Conservation (phyloP, 768 basidiomycete genomes). For the Artomyces pyxidatus region DNA sequence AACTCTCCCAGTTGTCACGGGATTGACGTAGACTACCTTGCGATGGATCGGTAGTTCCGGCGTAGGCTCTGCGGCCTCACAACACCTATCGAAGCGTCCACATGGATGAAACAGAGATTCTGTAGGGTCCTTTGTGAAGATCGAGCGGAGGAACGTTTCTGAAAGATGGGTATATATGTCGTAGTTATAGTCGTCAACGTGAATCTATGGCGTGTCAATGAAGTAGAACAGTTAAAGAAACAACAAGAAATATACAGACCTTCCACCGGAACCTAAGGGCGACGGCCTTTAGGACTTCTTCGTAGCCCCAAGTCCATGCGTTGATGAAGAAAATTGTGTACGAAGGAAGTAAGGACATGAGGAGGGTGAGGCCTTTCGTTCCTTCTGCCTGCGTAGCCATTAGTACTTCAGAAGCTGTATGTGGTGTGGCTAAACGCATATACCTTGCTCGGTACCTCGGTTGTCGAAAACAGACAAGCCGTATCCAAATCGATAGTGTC, state of each 20-base stretch:
- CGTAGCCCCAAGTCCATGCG: slow-evolving; percentile 95
- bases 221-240: no score
- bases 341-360: slow-evolving; percentile 61
- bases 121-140: slow-evolving; percentile 52
- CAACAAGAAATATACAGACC: slow-evolving; percentile 32
- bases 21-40: slow-evolving; percentile 78
- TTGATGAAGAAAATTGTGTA: slow-evolving; percentile 82
- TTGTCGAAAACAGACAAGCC: slow-evolving; percentile 44
- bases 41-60: slow-evolving; percentile 32
- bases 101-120: slow-evolving; percentile 89
- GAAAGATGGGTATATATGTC: slow-evolving; percentile 47
- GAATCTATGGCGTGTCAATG: no score
- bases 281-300: slow-evolving; percentile 78
- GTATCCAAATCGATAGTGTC: slow-evolving; percentile 85
- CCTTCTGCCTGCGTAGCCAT: no score
- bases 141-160: slow-evolving; percentile 52
- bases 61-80: slow-evolving; percentile 27
- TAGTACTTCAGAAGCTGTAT: no score
- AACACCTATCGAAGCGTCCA: slow-evolving; percentile 73
- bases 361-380: slow-evolving; percentile 60
- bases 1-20: slow-evolving; percentile 58
- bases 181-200: slow-evolving; percentile 86
- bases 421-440: no score
- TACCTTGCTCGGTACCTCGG: slow-evolving; percentile 1
- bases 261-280: slow-evolving; percentile 55